Percentiles rank a stretch among this genome's conserved stretches.
Conservation (phyloP, 495 filamentous ascomycete species). For the Podospora pseudoanserina region DNA sequence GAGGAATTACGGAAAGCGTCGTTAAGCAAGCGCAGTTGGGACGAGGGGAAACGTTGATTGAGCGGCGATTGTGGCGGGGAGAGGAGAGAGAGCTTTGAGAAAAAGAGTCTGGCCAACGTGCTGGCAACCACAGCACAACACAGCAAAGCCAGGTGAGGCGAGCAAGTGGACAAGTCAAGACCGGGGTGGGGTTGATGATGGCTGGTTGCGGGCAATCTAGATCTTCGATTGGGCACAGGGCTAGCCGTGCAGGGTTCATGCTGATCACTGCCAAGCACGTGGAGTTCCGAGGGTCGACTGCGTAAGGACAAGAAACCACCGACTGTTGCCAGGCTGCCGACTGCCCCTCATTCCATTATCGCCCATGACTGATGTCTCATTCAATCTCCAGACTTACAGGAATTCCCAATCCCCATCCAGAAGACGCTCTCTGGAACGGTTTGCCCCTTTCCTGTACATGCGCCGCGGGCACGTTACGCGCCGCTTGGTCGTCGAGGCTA, state of each 20-base stretch:
- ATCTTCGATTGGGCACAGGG: conserved; percentile 8
- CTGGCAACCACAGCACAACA: background rate
- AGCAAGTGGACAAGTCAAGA: background rate
- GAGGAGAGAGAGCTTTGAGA: background rate
- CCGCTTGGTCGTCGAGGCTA: conserved; percentile 3
- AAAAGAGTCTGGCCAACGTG: background rate
- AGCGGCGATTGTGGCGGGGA: background rate
- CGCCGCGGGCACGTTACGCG: background rate
- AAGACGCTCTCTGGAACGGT: background rate
- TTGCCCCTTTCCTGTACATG: conserved; percentile 6
- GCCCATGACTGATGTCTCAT: background rate
- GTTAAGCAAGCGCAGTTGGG: background rate
- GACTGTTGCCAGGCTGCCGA: background rate
- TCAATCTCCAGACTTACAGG: background rate
- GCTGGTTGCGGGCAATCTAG: background rate
- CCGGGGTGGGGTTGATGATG: conserved; percentile 5
- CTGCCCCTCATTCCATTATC: background rate
- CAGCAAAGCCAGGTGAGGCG: background rate
- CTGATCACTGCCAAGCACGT: conserved; percentile 11
- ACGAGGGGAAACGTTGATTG: background rate
- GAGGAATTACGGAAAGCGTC: background rate
- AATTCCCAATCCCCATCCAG: background rate
- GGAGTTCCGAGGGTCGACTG: background rate
- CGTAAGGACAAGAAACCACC: background rate
- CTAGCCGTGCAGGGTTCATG: background rate